These are phyloP conservation scores for Ramichloridium luteum DNA, from an alignment of 2,329 filamentous ascomycete species.

Conservation along the genomic window DNA sequence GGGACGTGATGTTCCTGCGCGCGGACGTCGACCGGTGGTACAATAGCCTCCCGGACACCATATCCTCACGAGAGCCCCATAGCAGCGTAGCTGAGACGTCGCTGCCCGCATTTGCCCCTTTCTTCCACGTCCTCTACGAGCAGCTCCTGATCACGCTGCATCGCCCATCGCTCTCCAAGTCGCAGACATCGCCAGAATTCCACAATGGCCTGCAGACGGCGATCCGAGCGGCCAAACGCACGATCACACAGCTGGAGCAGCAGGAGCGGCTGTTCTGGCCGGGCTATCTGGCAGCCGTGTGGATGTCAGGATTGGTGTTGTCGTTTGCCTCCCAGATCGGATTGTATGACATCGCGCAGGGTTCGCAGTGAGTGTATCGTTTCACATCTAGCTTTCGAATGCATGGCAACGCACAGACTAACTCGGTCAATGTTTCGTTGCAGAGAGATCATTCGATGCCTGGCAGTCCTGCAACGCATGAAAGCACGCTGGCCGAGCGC, in stretches of 20 bases:
- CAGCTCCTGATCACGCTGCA: slow-evolving; percentile 26
- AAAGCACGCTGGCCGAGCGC: slow-evolving; percentile 12
- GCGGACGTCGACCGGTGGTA: slow-evolving; percentile 18
- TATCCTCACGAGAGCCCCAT: no score
- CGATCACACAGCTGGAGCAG: slow-evolving; percentile 19
- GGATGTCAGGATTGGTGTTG: slow-evolving; percentile 29
- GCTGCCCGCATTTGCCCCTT: slow-evolving; percentile 15
- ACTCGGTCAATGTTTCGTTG: not conserved
- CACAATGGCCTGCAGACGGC: slow-evolving; percentile 23
- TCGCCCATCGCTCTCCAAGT: slow-evolving; percentile 26
- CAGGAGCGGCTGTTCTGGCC: slow-evolving; percentile 23
- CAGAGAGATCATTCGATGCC: slow-evolving; percentile 13
- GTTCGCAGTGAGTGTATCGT: slow-evolving; percentile 14
- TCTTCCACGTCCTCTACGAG: slow-evolving; percentile 24
- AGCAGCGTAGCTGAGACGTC: slow-evolving; percentile 11
- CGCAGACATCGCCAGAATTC: slow-evolving; percentile 20
- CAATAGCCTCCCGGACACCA: slow-evolving; percentile 15
- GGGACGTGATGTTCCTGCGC: slow-evolving; percentile 12
- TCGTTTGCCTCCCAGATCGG: slow-evolving; percentile 25
- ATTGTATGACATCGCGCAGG: slow-evolving; percentile 17
- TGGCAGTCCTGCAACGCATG: slow-evolving; percentile 13
- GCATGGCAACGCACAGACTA: not conserved
- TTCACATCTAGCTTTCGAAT: no score
- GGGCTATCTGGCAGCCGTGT: slow-evolving; percentile 24
- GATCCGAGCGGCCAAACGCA: slow-evolving; percentile 19